phyloP scores from a whole-genome alignment of 805 yeast species.

The Starmerella vaccinii region DNA sequence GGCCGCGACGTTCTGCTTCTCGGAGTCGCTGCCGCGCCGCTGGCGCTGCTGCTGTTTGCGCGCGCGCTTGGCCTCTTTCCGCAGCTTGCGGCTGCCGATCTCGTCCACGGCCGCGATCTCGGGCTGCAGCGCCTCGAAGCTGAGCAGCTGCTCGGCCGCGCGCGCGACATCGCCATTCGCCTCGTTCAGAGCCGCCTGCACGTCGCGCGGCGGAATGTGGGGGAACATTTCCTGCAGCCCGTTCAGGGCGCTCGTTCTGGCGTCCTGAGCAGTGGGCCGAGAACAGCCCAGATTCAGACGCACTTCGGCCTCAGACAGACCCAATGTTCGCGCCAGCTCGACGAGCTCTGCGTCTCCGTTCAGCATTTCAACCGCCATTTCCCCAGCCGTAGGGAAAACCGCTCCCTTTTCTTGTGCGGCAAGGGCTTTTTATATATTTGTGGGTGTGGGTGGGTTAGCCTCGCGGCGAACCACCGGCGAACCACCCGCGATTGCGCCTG shows the following conservation, averaged over 20 bases:
- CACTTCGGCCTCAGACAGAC: not conserved
- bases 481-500: no score
- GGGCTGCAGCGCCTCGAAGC: conserved; percentile 1
- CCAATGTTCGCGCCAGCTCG: not conserved
- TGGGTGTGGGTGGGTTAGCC: no score
- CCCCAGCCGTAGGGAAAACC: no score
- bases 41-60: conserved; percentile 2
- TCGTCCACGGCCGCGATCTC: conserved; percentile 1
- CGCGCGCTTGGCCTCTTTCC: not conserved
- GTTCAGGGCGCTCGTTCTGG: not conserved
- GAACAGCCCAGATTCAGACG: not conserved
- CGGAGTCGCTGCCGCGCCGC: not conserved
- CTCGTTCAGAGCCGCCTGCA: not conserved
- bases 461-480: no score
- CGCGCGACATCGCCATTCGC: conserved; percentile 5
- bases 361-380: not conserved
- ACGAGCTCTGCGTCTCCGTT: not conserved
- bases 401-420: not conserved
- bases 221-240: conserved; percentile 17
- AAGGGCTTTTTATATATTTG: no score
- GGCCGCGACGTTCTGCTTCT: conserved; percentile 7
- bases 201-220: not conserved
- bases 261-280: not conserved
- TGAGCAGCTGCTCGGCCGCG: conserved; percentile 16
- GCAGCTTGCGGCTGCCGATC: not conserved